A percentile compares a stretch with the other conserved stretches of the same genome.
phyloP scores from a whole-genome alignment of 805 yeast genomes.

The Saccharomycopsis sp. region DNA sequence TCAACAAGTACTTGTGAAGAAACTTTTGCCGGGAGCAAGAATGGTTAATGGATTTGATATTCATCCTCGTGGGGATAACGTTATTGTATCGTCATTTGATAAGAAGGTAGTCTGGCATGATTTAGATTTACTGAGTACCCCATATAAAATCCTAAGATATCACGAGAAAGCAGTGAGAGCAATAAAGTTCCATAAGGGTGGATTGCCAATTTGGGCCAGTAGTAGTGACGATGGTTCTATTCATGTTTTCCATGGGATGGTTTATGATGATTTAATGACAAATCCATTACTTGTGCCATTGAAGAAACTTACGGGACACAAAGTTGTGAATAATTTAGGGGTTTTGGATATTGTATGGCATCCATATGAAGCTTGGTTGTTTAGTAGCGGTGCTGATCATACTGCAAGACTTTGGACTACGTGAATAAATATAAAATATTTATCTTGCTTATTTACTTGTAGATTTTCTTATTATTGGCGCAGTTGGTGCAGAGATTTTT shows the following conservation, averaged over 20 bases:
- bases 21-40: conserved; percentile 90
- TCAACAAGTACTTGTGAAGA: conserved; percentile 75
- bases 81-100: conserved; percentile 87
- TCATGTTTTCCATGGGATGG: conserved; percentile 94
- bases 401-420: conserved; percentile 96
- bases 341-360: conserved; percentile 90
- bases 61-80: conserved; percentile 94
- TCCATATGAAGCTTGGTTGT: conserved; percentile 97
- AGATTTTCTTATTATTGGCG: no score
- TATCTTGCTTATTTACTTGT: no score
- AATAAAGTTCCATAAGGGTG: conserved; percentile 78
- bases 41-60: conserved; percentile 89
- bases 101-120: conserved; percentile 97
- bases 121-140: conserved; percentile 78
- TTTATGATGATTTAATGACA: conserved; percentile 90
- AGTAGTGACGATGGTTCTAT: conserved; percentile 92
- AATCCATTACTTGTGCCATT: conserved; percentile 94
- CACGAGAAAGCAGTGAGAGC: conserved; percentile 92
- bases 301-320: conserved; percentile 89
- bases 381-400: conserved; percentile 95
- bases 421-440: conserved; percentile 27
- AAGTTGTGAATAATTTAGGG: conserved; percentile 71
- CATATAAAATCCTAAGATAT: conserved; percentile 91
- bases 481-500: no score
- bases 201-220: conserved; percentile 84